These are phyloP conservation scores for Cystobasidiaceae sp. DNA, from an alignment of 1,284 basidiomycete genomes.

Conservation along the genomic window DNA sequence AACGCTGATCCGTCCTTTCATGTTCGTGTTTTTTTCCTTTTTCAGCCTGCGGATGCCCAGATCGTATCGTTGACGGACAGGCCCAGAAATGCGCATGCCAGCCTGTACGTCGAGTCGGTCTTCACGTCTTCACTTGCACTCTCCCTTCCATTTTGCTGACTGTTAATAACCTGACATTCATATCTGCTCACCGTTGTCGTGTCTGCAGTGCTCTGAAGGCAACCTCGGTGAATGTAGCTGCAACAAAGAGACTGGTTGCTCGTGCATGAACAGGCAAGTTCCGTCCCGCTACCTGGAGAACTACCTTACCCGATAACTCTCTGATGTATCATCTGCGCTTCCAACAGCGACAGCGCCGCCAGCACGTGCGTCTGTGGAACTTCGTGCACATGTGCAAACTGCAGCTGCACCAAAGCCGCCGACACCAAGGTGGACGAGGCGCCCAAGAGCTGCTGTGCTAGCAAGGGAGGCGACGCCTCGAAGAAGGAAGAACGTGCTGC, in stretches of 20 bases:
- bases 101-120: conserved; percentile 13
- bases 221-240: conserved; percentile 4
- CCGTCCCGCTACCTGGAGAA: background rate
- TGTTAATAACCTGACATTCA: background rate
- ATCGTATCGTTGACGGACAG: conserved; percentile 8
- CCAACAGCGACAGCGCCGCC: conserved; percentile 8
- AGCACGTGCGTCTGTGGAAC: conserved; percentile 11
- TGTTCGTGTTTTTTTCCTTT: background rate
- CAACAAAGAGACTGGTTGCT: conserved; percentile 20
- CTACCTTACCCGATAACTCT: background rate
- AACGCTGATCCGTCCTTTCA: background rate
- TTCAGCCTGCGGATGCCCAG: conserved; percentile 17
- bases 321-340: background rate
- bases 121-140: no score
- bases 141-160: background rate
- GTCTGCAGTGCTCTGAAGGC: conserved; percentile 17
- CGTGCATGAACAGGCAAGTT: conserved; percentile 14
- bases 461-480: background rate
- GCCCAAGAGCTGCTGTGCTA: conserved; percentile 26
- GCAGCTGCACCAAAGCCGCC: conserved; percentile 11
- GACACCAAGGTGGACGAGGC: conserved; percentile 12
- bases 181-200: background rate
- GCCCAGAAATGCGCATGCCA: conserved; percentile 14
- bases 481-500: conserved; percentile 21
- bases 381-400: conserved; percentile 17